phyloP scores from a whole-genome alignment of 2,329 filamentous ascomycete genomes.

The Blumeria hordei region DNA sequence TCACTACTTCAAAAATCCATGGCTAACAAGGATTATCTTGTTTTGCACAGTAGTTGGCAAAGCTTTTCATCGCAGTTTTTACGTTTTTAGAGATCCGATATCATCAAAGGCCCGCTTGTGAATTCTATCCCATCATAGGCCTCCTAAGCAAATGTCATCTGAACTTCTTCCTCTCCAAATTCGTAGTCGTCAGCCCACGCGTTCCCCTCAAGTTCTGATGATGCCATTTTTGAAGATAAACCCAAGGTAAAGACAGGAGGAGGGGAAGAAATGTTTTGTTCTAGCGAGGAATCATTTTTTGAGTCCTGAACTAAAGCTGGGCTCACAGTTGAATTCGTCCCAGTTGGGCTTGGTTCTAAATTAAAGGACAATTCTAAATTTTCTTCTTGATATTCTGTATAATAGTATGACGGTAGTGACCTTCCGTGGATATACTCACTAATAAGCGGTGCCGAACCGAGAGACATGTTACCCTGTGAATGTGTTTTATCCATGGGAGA shows the following conservation, averaged over 20 bases:
- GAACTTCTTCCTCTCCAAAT: slow-evolving; percentile 43
- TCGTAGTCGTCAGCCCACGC: slow-evolving; percentile 50
- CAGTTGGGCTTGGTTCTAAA: slow-evolving; percentile 25
- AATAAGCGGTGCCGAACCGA: slow-evolving; percentile 1
- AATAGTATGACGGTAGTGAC: slow-evolving; percentile 4
- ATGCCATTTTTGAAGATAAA: slow-evolving; percentile 17
- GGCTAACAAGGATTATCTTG: no score
- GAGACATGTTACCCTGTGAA: background rate
- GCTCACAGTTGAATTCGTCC: background rate
- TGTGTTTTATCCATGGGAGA: background rate
- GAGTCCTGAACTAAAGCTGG: no score
- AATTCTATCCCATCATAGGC: no score
- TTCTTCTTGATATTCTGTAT: slow-evolving; percentile 13
- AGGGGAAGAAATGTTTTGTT: background rate
- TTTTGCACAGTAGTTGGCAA: no score
- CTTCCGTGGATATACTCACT: slow-evolving; percentile 4
- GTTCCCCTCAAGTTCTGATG: slow-evolving; percentile 21
- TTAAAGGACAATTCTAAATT: slow-evolving; percentile 51
- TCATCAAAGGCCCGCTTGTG: no score
- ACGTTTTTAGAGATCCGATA: no score
- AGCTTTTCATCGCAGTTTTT: no score
- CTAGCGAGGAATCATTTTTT: background rate
- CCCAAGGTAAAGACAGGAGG: background rate
- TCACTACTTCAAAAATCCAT: no score
- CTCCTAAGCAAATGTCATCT: slow-evolving; percentile 40